Base-by-base conservation (phyloP, 2,329 filamentous ascomycete genomes). In the Talaromyces sp. region DNA sequence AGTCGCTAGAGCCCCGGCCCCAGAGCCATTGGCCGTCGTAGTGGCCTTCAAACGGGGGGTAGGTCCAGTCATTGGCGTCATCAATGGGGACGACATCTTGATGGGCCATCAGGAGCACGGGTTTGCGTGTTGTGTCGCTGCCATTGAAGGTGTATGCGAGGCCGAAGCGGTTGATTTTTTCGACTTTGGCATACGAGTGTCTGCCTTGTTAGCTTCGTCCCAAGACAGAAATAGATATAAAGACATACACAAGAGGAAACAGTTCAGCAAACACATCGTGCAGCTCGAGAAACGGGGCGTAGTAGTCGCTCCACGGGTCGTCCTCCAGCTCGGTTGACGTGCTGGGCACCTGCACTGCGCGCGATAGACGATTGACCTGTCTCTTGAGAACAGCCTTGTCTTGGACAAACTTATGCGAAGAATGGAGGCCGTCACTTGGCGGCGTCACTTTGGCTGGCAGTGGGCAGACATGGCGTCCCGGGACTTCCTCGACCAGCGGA, bases 91-190 rank as follows among this genome's bases (percentile, higher is more conserved):
- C 83, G 4, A 84, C 82, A 59, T 85, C 83, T 67, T 85, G 83
- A 65, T 85, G 83, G 0, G 81, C 83, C 70, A 82, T 81, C 56
- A 86, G 75, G 30, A 86, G 74, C 2, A 82, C 65, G 0, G 83
- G 83, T 61, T 83, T 84, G n/a, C 87, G 78, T 0, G 75, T 75
- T 2, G 76, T 65, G 59, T 87, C 78, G 5, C 76, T 78, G 18
- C 86, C 86, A 5, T 81, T 68, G 63, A 87, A 78, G 0, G 85
- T 87, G 71, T 83, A 88, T 31, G 89, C 74, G 2, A 89, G 75
- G 12, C 86, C 87, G 47, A 87, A 82, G 0, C 81, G 85, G 68
- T 89, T 89, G 61, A 89, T 77, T 53, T 83, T 85, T 62, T 86
- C 83, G 8, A 83, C 67, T 36, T 68, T 71, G 61, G 79, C 78